Base-by-base conservation (phyloP, 768 basidiomycete species). In the Suillus ampliporus region DNA sequence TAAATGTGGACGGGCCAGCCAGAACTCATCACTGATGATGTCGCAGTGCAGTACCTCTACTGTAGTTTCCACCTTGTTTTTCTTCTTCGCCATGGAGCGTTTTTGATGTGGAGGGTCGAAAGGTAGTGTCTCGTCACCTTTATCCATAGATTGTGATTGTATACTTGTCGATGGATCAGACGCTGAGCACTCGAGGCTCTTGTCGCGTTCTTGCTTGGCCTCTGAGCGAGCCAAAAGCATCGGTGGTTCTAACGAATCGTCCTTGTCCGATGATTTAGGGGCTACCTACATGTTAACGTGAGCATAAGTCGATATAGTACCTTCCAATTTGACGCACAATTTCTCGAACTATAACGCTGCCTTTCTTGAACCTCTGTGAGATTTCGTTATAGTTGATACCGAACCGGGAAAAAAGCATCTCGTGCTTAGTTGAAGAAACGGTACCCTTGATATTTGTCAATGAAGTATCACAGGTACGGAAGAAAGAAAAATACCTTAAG, bases 321-420 rank as follows among this genome's bases (percentile, higher is more conserved):
- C 19, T 41, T 2, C 34, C 11, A 17, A 6, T 11, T 15, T 1
- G 26, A 51, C 65, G 54, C 64, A 84, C 89, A 77, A 84, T 80
- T 66, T 89, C 82, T 61, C 94, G 86, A 51, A 94, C 83, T 13
- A 98, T 72, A 3, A 94, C 82, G 67, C 91, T 95, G 13, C 97
- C 97, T 72, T 96, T 97, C 57, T 91, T 80, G 70, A 84, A 97
- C 62, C 89, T 82, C 1, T 83, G 80, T 10, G 89, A 82, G 5
- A 96, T 73, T 7, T 82, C 77, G 65, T 92, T 97, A 72, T 99
- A 99, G 74, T 99, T 99, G 68, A 97, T 87, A 5, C 83, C 81
- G 69, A 95, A 99, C 15, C 82, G 83, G 14, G 84, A 80, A 78
- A 89, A 96, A 2, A 99, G 80, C 5, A 98, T 89, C 75, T 99